Conservation (phyloP, 2,329 filamentous ascomycete species). For the Pezicula carpinea region DNA sequence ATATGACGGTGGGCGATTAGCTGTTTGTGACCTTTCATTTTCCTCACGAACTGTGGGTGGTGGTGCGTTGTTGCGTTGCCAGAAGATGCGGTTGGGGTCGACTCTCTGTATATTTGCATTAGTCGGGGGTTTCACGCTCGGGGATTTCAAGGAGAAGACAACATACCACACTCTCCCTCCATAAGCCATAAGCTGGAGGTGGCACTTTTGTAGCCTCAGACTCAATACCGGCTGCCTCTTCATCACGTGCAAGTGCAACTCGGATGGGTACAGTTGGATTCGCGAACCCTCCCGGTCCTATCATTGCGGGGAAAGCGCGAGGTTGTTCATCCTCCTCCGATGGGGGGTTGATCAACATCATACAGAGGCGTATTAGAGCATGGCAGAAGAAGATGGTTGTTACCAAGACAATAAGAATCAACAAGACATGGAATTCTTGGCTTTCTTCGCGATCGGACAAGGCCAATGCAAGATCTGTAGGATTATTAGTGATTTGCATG, state of each 20-base stretch:
- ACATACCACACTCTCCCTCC: slow-evolving; percentile 77
- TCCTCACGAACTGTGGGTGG: slow-evolving; percentile 8
- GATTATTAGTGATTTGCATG: neutral
- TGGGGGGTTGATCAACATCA: slow-evolving; percentile 49
- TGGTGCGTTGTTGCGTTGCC: slow-evolving; percentile 59
- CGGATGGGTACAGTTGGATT: slow-evolving; percentile 70
- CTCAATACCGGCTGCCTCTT: slow-evolving; percentile 58
- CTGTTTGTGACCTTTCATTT: slow-evolving; percentile 19
- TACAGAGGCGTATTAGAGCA: slow-evolving; percentile 66
- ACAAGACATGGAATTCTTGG: slow-evolving; percentile 72
- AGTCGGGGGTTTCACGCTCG: neutral
- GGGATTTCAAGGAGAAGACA: neutral
- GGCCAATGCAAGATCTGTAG: slow-evolving; percentile 66
- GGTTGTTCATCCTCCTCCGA: slow-evolving; percentile 26
- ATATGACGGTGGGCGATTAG: slow-evolving; percentile 69
- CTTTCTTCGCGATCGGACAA: slow-evolving; percentile 59
- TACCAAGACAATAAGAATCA: slow-evolving; percentile 72
- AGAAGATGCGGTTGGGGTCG: slow-evolving; percentile 76
- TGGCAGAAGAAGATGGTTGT: slow-evolving; percentile 78
- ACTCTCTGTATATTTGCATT: slow-evolving; percentile 49
- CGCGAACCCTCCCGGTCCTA: slow-evolving; percentile 59
- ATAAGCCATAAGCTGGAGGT: slow-evolving; percentile 82
- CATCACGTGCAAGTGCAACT: slow-evolving; percentile 70
- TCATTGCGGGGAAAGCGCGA: slow-evolving; percentile 39
- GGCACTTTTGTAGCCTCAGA: slow-evolving; percentile 52